Evolutionary conservation across 2,329 filamentous ascomycete genomes (phyloP).

Genomic region (Penicillium freii): DNA sequence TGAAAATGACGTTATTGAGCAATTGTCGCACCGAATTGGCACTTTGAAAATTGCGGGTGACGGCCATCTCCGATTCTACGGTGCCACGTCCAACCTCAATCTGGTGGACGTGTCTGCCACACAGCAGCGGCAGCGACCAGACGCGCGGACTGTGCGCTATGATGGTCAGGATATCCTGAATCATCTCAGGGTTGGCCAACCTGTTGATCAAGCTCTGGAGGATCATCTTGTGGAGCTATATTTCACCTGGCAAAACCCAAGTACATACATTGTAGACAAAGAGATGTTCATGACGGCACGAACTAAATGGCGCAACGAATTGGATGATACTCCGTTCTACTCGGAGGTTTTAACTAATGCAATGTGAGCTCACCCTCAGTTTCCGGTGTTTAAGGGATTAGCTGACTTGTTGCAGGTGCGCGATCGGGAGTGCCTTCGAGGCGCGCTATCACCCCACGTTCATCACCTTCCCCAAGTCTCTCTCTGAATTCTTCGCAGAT

Average conservation of each 20-base stretch:
- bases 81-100: conserved; percentile 47
- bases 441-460: conserved; percentile 45
- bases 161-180: conserved; percentile 44
- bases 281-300: conserved; percentile 40
- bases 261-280: conserved; percentile 47
- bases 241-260: conserved; percentile 51
- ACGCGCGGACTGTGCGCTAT: conserved; percentile 39
- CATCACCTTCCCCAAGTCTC: conserved; percentile 38
- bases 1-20: conserved; percentile 44
- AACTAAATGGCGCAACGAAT: conserved; percentile 37
- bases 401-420: conserved; percentile 33
- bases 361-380: conserved; percentile 28
- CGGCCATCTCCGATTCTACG: conserved; percentile 47
- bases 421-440: conserved; percentile 46
- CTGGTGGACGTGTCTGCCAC: conserved; percentile 41
- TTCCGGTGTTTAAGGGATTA: neutral
- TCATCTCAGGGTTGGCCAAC: conserved; percentile 43
- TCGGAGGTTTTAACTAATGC: conserved; percentile 44
- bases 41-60: conserved; percentile 45
- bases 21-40: conserved; percentile 46
- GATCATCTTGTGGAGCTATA: conserved; percentile 48
- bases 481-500: conserved; percentile 41
- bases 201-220: conserved; percentile 43
- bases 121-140: conserved; percentile 35
- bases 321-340: conserved; percentile 42